Evolutionary conservation across 2,329 filamentous ascomycete genomes (phyloP).

Genomic region (Alternaria viburni): DNA sequence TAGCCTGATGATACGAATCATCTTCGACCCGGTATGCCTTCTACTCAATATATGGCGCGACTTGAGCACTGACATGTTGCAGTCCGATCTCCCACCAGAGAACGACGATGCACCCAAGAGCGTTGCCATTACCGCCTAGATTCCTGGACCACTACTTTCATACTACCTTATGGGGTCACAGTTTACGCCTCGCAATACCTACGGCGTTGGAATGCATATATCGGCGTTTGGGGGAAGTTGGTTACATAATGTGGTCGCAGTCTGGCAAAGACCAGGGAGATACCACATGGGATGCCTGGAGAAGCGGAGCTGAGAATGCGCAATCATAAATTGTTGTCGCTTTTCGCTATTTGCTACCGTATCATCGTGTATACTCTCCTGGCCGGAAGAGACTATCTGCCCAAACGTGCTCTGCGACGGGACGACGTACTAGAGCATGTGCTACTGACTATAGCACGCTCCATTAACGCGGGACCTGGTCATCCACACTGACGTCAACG

Average conservation of each 20-base stretch:
- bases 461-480: constrained; percentile 38
- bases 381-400: neutral
- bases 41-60: neutral
- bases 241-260: constrained; percentile 2
- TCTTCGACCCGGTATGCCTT: constrained; percentile 78
- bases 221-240: constrained; percentile 12
- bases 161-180: neutral
- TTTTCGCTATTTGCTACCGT: constrained; percentile 6
- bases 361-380: neutral
- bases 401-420: neutral
- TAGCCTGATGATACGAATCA: constrained; percentile 93
- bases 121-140: constrained; percentile 35
- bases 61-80: constrained; percentile 4
- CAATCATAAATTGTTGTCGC: neutral
- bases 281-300: neutral
- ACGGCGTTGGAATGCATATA: constrained; percentile 20
- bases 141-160: neutral
- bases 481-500: constrained; percentile 57
- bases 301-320: neutral
- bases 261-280: neutral
- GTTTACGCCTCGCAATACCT: neutral
- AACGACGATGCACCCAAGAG: constrained; percentile 30
- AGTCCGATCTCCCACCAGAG: constrained; percentile 43
- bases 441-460: neutral
- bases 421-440: neutral